A percentile compares a stretch with the other conserved stretches of the same genome.
These are phyloP conservation scores for Jimgerdemannia lactiflua DNA, from an alignment of 192 early-diverging fungal species.

Conservation along the genomic window DNA sequence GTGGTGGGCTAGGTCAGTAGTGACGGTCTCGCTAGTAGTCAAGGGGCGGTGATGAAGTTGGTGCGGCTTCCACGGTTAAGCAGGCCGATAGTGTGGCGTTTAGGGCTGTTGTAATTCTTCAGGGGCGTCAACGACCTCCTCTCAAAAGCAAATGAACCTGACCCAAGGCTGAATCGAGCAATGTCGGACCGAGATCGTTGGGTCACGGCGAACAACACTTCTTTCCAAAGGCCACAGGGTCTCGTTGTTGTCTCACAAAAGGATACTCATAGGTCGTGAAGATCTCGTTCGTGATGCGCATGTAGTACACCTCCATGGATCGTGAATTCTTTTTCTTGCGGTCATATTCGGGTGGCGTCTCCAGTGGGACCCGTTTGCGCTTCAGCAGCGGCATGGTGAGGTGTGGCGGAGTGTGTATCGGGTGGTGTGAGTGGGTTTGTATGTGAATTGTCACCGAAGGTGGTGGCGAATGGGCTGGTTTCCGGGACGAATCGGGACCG, in stretches of 20 bases:
- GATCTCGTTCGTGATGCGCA: conserved; percentile 53
- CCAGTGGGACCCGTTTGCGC: not conserved
- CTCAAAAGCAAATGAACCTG: no score
- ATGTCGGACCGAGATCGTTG: not conserved
- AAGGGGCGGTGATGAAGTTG: not conserved
- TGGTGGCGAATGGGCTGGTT: not conserved
- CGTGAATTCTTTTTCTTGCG: not conserved
- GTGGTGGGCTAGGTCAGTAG: no score
- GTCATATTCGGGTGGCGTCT: not conserved
- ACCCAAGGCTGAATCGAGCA: no score
- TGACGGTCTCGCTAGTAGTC: no score
- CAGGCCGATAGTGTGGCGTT: no score
- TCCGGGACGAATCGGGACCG: not conserved
- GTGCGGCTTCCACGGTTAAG: no score
- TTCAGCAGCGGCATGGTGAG: not conserved
- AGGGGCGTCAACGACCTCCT: no score
- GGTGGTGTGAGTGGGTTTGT: not conserved
- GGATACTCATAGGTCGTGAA: conserved; percentile 58
- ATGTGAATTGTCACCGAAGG: not conserved
- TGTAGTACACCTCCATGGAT: conserved; percentile 19
- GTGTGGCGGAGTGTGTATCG: not conserved
- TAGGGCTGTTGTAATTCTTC: no score
- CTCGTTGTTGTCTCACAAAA: conserved; percentile 4
- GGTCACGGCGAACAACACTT: no score
- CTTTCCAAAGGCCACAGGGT: no score